Conservation (phyloP, 257 asterid genomes). For the Hygrophila difformis region DNA sequence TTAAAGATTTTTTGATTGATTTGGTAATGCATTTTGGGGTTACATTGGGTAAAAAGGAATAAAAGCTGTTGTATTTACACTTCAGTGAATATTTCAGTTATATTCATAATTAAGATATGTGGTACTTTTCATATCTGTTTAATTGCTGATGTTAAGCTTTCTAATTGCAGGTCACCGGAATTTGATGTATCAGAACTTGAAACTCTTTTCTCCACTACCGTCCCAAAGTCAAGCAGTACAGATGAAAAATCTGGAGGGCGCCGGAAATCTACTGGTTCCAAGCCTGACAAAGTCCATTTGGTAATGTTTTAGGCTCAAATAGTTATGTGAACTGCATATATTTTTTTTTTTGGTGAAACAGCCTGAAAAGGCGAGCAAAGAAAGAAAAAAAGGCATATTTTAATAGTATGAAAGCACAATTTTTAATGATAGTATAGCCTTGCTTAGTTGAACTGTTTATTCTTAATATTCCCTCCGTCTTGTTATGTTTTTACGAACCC, state of each 20-base stretch:
- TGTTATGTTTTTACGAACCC: no score
- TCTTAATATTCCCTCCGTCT: no score
- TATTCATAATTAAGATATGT: no score
- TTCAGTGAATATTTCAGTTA: no score
- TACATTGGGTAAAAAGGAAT: neutral
- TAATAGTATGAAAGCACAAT: neutral
- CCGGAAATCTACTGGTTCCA: conserved; percentile 82
- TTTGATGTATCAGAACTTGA: conserved; percentile 94
- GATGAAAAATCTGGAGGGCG: conserved; percentile 78
- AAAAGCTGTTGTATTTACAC: no score
- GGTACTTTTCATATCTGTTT: neutral
- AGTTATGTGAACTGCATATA: neutral
- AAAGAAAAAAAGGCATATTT: no score
- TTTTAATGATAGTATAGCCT: neutral
- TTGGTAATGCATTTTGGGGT: conserved; percentile 1
- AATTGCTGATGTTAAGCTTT: conserved; percentile 20
- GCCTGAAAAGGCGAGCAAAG: no score
- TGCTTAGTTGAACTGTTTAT: neutral
- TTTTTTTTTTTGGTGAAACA: no score
- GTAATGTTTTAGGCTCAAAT: conserved; percentile 33
- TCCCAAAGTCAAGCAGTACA: conserved; percentile 64
- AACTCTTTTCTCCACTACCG: conserved; percentile 85
- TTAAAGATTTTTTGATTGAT: neutral
- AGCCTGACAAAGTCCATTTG: conserved; percentile 85
- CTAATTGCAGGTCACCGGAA: conserved; percentile 67